These are phyloP conservation scores for Arachnomyces sp. DNA, from an alignment of 2,329 filamentous ascomycete species.

Conservation along the genomic window DNA sequence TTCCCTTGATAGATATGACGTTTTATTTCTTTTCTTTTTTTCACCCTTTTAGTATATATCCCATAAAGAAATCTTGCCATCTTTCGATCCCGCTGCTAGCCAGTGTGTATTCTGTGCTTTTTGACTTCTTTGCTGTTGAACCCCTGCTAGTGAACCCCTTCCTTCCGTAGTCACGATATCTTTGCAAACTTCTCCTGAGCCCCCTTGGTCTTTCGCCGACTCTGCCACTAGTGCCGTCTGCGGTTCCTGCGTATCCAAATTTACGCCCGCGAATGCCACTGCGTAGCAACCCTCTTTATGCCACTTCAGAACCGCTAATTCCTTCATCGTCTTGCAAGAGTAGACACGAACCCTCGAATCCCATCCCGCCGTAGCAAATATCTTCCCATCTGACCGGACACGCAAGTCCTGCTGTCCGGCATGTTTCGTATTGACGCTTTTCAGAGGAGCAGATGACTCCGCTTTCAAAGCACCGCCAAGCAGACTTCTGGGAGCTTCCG, in stretches of 20 bases:
- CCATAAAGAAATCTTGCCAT: slow-evolving; percentile 93
- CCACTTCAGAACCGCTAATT: slow-evolving; percentile 90
- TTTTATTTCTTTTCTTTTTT: slow-evolving; percentile 13
- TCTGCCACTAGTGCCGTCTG: slow-evolving; percentile 4
- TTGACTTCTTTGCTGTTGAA: slow-evolving; percentile 56
- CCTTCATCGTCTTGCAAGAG: slow-evolving; percentile 68
- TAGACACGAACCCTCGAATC: slow-evolving; percentile 78
- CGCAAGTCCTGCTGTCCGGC: slow-evolving; percentile 77
- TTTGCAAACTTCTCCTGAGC: slow-evolving; percentile 6
- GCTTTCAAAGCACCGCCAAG: slow-evolving; percentile 7
- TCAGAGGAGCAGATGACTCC: slow-evolving; percentile 43
- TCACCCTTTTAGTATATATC: slow-evolving; percentile 64
- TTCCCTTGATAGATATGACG: slow-evolving; percentile 1
- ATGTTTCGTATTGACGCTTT: slow-evolving; percentile 69
- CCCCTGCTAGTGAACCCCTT: slow-evolving; percentile 33
- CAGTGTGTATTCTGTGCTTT: slow-evolving; percentile 71
- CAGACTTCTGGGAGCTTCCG: slow-evolving; percentile 16
- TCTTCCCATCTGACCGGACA: slow-evolving; percentile 69
- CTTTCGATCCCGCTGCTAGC: slow-evolving; percentile 85
- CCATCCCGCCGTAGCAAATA: slow-evolving; percentile 92
- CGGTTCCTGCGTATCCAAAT: slow-evolving; percentile 17
- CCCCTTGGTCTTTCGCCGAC: slow-evolving; percentile 5
- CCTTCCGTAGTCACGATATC: slow-evolving; percentile 5
- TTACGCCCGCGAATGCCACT: slow-evolving; percentile 58
- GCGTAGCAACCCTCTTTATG: slow-evolving; percentile 83